Evolutionary conservation across 2,329 filamentous ascomycete species (phyloP).

Genomic region (Aspergillus puulaauensis): DNA sequence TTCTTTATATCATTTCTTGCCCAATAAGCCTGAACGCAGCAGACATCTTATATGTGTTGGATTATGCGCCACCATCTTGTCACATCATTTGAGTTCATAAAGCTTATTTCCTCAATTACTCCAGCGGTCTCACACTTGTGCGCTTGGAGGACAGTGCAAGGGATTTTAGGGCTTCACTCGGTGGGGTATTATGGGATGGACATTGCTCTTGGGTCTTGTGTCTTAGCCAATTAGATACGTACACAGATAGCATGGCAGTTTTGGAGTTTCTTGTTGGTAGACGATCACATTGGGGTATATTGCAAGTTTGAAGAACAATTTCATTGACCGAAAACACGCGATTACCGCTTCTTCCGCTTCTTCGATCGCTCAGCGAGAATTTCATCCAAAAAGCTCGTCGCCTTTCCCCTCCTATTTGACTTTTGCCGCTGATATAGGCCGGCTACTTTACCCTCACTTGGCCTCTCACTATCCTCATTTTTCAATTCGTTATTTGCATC

Average conservation of each 20-base stretch:
- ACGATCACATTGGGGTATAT: slow-evolving; percentile 7
- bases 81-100: not conserved
- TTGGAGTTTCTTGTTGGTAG: not conserved
- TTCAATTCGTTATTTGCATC: not conserved
- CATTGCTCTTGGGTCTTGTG: not conserved
- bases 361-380: slow-evolving; percentile 47
- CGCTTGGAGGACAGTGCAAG: slow-evolving; percentile 18
- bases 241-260: slow-evolving; percentile 1
- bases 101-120: slow-evolving; percentile 18
- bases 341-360: slow-evolving; percentile 46
- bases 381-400: slow-evolving; percentile 56
- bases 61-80: not conserved
- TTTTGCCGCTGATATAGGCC: slow-evolving; percentile 14
- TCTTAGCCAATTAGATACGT: not conserved
- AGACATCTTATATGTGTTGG: slow-evolving; percentile 7
- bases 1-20: not conserved
- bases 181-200: not conserved
- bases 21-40: not conserved
- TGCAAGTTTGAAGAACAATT: slow-evolving; percentile 2
- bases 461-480: slow-evolving; percentile 4
- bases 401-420: slow-evolving; percentile 38
- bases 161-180: not conserved
- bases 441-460: slow-evolving; percentile 3
- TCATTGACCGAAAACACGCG: not conserved
- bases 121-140: slow-evolving; percentile 18